Percentiles rank a stretch among this genome's conserved stretches.
phyloP scores from a whole-genome alignment of 2,329 filamentous ascomycete species.

The Pyrenophora graminea region DNA sequence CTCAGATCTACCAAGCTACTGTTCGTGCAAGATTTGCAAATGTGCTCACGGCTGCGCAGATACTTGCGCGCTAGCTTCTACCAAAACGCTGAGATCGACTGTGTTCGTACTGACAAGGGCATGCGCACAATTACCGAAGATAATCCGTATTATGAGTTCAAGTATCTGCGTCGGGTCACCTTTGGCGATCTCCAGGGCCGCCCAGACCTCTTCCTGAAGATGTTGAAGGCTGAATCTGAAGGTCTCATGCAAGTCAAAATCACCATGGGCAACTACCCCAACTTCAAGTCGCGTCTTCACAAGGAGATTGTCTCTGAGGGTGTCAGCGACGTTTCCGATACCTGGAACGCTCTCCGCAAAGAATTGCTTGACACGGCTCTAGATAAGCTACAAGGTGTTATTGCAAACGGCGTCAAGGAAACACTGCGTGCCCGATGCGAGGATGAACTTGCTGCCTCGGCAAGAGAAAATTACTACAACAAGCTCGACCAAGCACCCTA shows the following conservation, averaged over 20 bases:
- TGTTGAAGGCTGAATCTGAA: slow-evolving; percentile 96
- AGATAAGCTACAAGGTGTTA: slow-evolving; percentile 77
- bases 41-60: slow-evolving; percentile 87
- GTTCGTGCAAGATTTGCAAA: slow-evolving; percentile 87
- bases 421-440: slow-evolving; percentile 89
- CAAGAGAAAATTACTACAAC: slow-evolving; percentile 85
- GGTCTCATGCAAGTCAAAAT: slow-evolving; percentile 86
- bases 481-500: slow-evolving; percentile 94
- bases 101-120: slow-evolving; percentile 90
- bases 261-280: slow-evolving; percentile 72
- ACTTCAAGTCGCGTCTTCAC: slow-evolving; percentile 77
- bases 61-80: slow-evolving; percentile 84
- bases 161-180: slow-evolving; percentile 90
- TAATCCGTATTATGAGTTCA: slow-evolving; percentile 96
- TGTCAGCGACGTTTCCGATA: slow-evolving; percentile 90
- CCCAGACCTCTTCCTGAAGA: slow-evolving; percentile 90
- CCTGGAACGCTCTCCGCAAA: slow-evolving; percentile 87
- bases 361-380: slow-evolving; percentile 84
- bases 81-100: slow-evolving; percentile 80
- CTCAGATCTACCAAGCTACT: slow-evolving; percentile 80
- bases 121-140: slow-evolving; percentile 91
- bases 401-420: slow-evolving; percentile 92
- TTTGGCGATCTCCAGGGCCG: slow-evolving; percentile 78
- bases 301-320: slow-evolving; percentile 91
- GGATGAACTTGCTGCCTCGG: slow-evolving; percentile 84